phyloP scores from a whole-genome alignment of 2,329 filamentous ascomycete species.

The Penicillium sp. region DNA sequence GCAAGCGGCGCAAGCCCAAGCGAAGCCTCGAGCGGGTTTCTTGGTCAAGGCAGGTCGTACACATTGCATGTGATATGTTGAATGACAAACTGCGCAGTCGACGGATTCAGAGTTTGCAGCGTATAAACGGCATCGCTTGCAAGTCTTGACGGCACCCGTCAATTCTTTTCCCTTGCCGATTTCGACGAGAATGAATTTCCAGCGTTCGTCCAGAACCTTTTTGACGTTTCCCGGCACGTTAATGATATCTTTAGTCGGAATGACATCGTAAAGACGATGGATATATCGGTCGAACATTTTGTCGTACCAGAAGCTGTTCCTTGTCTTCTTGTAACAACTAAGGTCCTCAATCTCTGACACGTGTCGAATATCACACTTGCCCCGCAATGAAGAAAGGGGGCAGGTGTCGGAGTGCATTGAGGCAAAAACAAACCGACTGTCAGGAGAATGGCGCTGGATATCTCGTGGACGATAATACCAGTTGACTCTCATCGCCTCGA shows the following conservation, averaged over 20 bases:
- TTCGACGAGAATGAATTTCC: slow-evolving; percentile 95
- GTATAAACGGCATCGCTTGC: slow-evolving; percentile 87
- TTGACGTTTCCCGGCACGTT: slow-evolving; percentile 96
- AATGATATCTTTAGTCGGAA: slow-evolving; percentile 86
- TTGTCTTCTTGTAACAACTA: slow-evolving; percentile 77
- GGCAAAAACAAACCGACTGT: slow-evolving; percentile 87
- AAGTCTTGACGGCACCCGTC: slow-evolving; percentile 92
- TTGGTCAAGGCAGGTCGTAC: slow-evolving; percentile 88
- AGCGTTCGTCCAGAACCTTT: slow-evolving; percentile 90
- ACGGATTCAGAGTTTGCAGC: slow-evolving; percentile 96
- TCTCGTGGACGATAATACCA: slow-evolving; percentile 98
- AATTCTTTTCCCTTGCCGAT: slow-evolving; percentile 90
- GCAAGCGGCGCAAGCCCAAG: slow-evolving; percentile 95
- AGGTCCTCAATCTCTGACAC: slow-evolving; percentile 79
- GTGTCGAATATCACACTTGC: slow-evolving; percentile 89
- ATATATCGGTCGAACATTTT: slow-evolving; percentile 98
- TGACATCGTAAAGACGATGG: slow-evolving; percentile 94
- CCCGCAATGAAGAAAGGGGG: slow-evolving; percentile 85
- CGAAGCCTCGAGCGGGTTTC: slow-evolving; percentile 95
- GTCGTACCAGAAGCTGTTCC: slow-evolving; percentile 93
- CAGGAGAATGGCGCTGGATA: slow-evolving; percentile 85
- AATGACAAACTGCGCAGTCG: slow-evolving; percentile 89
- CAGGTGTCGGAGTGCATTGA: slow-evolving; percentile 99
- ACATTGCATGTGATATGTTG: slow-evolving; percentile 98
- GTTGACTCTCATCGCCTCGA: slow-evolving; percentile 89